Percentiles rank a stretch among this genome's conserved stretches.
Evolutionary conservation across 2,329 filamentous ascomycete genomes (phyloP).

Genomic region (Sclerotinia nivalis): DNA sequence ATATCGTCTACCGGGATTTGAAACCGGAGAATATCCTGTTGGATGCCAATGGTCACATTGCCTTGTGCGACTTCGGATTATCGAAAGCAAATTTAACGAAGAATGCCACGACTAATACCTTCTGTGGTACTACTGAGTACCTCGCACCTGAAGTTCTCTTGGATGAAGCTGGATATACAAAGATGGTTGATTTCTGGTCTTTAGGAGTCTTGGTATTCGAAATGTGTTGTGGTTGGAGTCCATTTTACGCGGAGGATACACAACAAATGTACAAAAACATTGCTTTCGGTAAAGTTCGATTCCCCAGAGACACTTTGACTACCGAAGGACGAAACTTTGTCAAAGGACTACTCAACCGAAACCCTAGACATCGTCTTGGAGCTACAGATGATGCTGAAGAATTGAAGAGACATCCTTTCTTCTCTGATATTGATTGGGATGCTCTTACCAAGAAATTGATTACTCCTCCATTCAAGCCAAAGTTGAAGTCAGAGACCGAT

Average conservation of each 20-base stretch:
- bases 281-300: conserved; percentile 96
- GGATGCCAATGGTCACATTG: conserved; percentile 96
- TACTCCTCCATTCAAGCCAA: conserved; percentile 95
- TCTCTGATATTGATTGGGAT: conserved; percentile 90
- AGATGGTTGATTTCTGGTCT: conserved; percentile 99
- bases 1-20: conserved; percentile 95
- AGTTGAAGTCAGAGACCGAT: conserved; percentile 91
- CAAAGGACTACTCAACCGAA: conserved; percentile 94
- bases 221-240: conserved; percentile 99
- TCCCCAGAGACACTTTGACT: conserved; percentile 90
- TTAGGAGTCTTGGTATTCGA: conserved; percentile 96
- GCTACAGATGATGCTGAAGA: conserved; percentile 91
- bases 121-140: conserved; percentile 98
- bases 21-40: conserved; percentile 98
- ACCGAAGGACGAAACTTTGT: conserved; percentile 97
- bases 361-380: conserved; percentile 91
- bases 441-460: conserved; percentile 86
- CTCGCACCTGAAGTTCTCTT: conserved; percentile 92
- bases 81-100: conserved; percentile 97
- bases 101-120: conserved; percentile 97
- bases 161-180: conserved; percentile 96
- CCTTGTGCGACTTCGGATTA: conserved; percentile 93
- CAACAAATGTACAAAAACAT: conserved; percentile 99
- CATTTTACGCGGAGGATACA: conserved; percentile 97
- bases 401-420: conserved; percentile 92